A percentile compares a stretch with the other conserved stretches of the same genome.
Evolutionary conservation across 352 stramenopile species (phyloP).

Genomic region (Phytopythium helicoides): DNA sequence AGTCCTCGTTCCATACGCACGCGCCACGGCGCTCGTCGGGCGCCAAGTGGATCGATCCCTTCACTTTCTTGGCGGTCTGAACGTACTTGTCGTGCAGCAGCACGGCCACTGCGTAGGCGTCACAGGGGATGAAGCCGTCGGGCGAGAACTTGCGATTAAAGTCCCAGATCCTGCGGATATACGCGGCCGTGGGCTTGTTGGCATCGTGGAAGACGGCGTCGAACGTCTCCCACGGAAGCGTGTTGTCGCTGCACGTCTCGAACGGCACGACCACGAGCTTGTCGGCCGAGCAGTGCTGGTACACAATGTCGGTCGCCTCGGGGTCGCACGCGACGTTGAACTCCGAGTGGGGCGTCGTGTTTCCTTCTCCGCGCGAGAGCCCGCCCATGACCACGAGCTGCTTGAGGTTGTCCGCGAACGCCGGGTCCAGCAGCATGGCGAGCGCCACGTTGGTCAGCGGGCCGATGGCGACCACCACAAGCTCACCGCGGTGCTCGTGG

Average conservation of each 20-base stretch:
- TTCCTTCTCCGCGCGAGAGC: constrained; percentile 63
- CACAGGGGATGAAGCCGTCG: constrained; percentile 62
- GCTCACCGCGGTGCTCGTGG: constrained; percentile 53
- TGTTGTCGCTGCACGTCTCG: constrained; percentile 60
- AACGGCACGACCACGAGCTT: constrained; percentile 71
- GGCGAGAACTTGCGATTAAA: constrained; percentile 47
- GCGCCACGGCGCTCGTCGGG: constrained; percentile 48
- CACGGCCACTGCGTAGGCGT: constrained; percentile 70
- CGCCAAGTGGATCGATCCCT: constrained; percentile 56
- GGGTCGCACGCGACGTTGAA: constrained; percentile 85
- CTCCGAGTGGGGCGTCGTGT: constrained; percentile 63
- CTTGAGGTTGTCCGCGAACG: constrained; percentile 59
- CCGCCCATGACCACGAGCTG: constrained; percentile 76
- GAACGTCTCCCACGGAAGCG: constrained; percentile 60
- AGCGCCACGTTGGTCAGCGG: constrained; percentile 81
- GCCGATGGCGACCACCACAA: constrained; percentile 74
- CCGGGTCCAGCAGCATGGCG: constrained; percentile 66
- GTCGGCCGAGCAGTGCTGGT: constrained; percentile 54
- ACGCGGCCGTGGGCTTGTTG: constrained; percentile 31
- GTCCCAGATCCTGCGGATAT: constrained; percentile 62
- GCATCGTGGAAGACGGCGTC: constrained; percentile 60
- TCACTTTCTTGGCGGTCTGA: constrained; percentile 35
- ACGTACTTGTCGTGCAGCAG: constrained; percentile 57
- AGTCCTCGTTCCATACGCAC: constrained; percentile 45
- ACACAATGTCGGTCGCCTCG: constrained; percentile 73